These are phyloP conservation scores for Trichophaea hybrida DNA, from an alignment of 2,329 filamentous ascomycete genomes.

Conservation along the genomic window DNA sequence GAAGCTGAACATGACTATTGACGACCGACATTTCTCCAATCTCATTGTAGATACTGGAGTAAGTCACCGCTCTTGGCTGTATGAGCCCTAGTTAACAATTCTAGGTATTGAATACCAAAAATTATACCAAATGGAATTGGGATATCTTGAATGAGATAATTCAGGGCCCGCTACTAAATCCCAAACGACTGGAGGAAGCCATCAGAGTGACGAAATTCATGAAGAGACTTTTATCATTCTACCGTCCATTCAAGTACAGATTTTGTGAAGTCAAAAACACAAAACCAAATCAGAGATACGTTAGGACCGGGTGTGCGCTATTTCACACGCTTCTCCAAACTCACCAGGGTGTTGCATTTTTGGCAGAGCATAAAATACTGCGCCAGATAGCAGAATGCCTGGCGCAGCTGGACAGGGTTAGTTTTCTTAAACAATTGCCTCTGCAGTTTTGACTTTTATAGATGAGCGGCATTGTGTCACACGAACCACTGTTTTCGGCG, in stretches of 20 bases:
- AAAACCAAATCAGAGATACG: conserved; percentile 84
- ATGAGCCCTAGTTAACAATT: not conserved
- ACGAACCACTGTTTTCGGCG: conserved; percentile 74
- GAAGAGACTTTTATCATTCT: conserved; percentile 86
- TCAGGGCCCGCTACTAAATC: conserved; percentile 78
- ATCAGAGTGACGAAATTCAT: conserved; percentile 93
- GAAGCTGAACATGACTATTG: conserved; percentile 47
- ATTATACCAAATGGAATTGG: conserved; percentile 96
- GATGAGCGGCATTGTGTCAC: conserved; percentile 61
- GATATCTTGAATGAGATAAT: conserved; percentile 80
- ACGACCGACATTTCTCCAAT: conserved; percentile 48
- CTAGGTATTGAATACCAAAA: conserved; percentile 74
- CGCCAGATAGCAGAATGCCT: conserved; percentile 91
- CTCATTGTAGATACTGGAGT: conserved; percentile 37
- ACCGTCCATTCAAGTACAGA: conserved; percentile 89
- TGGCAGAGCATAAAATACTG: conserved; percentile 82
- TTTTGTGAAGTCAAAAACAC: conserved; percentile 86
- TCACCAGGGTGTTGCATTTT: conserved; percentile 65
- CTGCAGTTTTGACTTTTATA: conserved; percentile 27
- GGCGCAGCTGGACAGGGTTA: conserved; percentile 56
- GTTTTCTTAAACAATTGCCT: conserved; percentile 21
- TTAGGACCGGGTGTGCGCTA: conserved; percentile 74
- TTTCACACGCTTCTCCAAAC: conserved; percentile 78
- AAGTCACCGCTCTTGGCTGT: not conserved
- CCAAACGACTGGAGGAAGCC: conserved; percentile 84